Evolutionary conservation across 768 basidiomycete species (phyloP).

Genomic region (Lactarius tabidus): DNA sequence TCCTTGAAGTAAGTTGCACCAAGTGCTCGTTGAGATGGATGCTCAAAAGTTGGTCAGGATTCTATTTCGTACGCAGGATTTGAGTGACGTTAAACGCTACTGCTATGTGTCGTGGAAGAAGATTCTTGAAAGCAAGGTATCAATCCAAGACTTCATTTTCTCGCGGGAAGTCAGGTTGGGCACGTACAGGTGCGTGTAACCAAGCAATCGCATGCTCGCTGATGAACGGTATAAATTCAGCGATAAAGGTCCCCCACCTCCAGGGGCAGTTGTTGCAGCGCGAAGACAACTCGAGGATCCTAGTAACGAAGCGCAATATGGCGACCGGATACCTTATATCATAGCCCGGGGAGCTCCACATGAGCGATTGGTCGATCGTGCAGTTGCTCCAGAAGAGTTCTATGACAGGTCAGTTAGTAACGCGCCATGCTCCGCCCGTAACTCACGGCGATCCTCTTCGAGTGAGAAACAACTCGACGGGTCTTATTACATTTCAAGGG

Average conservation of each 20-base stretch:
- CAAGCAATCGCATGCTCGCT: not conserved
- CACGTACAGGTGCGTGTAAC: slow-evolving; percentile 68
- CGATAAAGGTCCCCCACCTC: slow-evolving; percentile 80
- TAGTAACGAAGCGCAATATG: slow-evolving; percentile 84
- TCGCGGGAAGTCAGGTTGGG: slow-evolving; percentile 93
- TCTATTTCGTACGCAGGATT: slow-evolving; percentile 84
- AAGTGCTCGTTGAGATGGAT: slow-evolving; percentile 9
- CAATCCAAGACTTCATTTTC: slow-evolving; percentile 92
- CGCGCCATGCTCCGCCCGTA: not conserved
- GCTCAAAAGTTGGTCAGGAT: slow-evolving; percentile 47
- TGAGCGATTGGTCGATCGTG: slow-evolving; percentile 67
- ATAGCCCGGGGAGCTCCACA: slow-evolving; percentile 65
- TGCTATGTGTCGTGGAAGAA: slow-evolving; percentile 82
- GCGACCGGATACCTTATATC: slow-evolving; percentile 90
- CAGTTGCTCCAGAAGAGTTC: slow-evolving; percentile 68
- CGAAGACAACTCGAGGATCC: slow-evolving; percentile 69
- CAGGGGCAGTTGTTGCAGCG: slow-evolving; percentile 87
- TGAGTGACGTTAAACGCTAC: slow-evolving; percentile 86
- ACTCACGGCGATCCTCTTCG: not conserved
- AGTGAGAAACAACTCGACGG: slow-evolving; percentile 79
- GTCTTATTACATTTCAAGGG: slow-evolving; percentile 79
- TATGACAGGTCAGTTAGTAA: slow-evolving; percentile 48
- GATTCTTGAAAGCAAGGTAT: slow-evolving; percentile 72
- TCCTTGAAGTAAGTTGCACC: slow-evolving; percentile 66
- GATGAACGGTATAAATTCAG: slow-evolving; percentile 38